Evolutionary conservation across 2,329 filamentous ascomycete species (phyloP).

Genomic region (Cordyceps cicadae): DNA sequence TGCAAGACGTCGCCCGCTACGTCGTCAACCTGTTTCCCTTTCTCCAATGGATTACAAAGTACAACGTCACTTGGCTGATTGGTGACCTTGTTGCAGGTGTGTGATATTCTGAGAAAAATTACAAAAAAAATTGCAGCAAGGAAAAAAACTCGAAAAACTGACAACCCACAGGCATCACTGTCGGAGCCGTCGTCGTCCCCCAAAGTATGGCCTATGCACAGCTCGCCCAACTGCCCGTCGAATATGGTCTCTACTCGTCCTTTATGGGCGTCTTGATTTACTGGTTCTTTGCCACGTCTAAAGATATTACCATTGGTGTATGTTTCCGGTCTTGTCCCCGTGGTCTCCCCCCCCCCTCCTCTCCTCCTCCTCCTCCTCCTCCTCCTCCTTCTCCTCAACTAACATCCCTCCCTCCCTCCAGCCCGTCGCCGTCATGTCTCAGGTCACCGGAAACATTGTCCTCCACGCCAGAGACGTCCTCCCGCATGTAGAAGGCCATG

Average conservation of each 20-base stretch:
- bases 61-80: constrained; percentile 39
- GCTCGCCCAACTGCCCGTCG: constrained; percentile 37
- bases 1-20: constrained; percentile 25
- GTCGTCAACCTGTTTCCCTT: constrained; percentile 39
- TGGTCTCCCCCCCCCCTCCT: not conserved
- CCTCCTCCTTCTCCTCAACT: not conserved
- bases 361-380: no score
- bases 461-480: constrained; percentile 28
- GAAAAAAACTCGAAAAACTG: not conserved
- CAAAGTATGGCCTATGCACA: constrained; percentile 47
- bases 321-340: not conserved
- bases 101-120: not conserved
- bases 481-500: constrained; percentile 32
- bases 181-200: constrained; percentile 43
- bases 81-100: constrained; percentile 38
- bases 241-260: constrained; percentile 58
- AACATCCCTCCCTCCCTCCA: constrained; percentile 14
- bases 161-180: constrained; percentile 15
- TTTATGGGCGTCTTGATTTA: constrained; percentile 94
- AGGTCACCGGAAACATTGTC: constrained; percentile 42
- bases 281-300: constrained; percentile 97
- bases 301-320: constrained; percentile 79
- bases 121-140: not conserved
- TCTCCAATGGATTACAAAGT: constrained; percentile 41
- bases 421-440: constrained; percentile 49